Evolutionary conservation across 257 asterid genomes (phyloP), one percentile per base, ranked within the genome.

Genomic region (Solanum piurae): DNA sequence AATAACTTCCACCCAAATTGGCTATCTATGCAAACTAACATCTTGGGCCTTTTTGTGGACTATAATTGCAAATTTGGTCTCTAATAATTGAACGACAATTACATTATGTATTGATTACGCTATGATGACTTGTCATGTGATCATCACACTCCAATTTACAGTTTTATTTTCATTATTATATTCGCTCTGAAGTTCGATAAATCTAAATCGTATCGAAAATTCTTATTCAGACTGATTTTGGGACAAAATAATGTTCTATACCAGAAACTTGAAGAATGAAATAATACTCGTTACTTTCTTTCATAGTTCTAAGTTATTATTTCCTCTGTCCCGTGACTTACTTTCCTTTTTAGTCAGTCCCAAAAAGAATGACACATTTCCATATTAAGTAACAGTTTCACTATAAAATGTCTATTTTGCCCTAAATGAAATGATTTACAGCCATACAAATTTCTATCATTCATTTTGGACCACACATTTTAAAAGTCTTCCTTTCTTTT

Each of bases 171-270:
- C 2, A 21, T 9, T 60, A 58, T 20, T 49, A 16, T 49, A 3
- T 46, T 46, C 0, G 5, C 5, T 20, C 1, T 20, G 3, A 23
- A 21, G 1, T 0, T 21, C 0, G 69, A 60, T n/a, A 3, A 60
- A 60, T 23, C 6, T 60, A 23, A 60, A 23, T 60, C 5, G 3
- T 9, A 23, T 66, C 4, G 20, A 11, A 12, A 66, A 25, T 0
- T 66, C 7, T 2, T 20, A 58, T 58, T 58, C 27, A 21, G 5
- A 20, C 11, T 55, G 64, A 20, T 20, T 55, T 55, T 55, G 5
- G 10, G 9, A 6, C 23, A 16, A 16, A 18, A 49, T 16, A 52
- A 14, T 7, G 0, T 20, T 55, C 10, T 55, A 5, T 46, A 55
- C 8, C 4, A 0, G 1, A 55, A 18, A 55, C 10, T 55, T 55